Conservation (phyloP, 2,329 filamentous ascomycete species). For the Phoma sp. region DNA sequence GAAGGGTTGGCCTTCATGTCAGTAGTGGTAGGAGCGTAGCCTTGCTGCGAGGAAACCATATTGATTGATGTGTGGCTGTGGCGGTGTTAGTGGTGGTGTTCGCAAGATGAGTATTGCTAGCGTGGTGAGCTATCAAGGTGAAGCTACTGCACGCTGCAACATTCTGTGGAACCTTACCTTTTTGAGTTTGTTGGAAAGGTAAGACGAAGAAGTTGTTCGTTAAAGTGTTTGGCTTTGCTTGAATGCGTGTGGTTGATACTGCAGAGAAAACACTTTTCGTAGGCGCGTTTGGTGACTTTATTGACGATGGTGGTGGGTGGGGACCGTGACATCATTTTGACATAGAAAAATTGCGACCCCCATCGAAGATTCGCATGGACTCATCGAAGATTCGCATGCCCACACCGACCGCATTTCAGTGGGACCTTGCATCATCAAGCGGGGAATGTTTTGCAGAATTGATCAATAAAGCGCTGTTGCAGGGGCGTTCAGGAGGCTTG, state of each 20-base stretch:
- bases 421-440: slow-evolving; percentile 19
- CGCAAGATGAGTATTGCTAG: background rate
- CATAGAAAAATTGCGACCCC: slow-evolving; percentile 11
- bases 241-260: slow-evolving; percentile 1
- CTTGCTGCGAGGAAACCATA: slow-evolving; percentile 39
- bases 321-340: slow-evolving; percentile 22
- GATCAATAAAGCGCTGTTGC: slow-evolving; percentile 3
- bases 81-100: slow-evolving; percentile 9
- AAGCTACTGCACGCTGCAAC: background rate
- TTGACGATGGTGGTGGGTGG: slow-evolving; percentile 1
- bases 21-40: slow-evolving; percentile 26
- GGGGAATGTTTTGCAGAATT: slow-evolving; percentile 9
- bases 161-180: slow-evolving; percentile 5
- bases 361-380: slow-evolving; percentile 22
- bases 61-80: slow-evolving; percentile 10
- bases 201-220: background rate
- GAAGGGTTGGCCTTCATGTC: slow-evolving; percentile 48
- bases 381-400: slow-evolving; percentile 21
- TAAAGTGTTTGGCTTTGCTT: background rate
- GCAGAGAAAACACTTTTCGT: background rate
- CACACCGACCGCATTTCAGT: slow-evolving; percentile 8
- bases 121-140: background rate
- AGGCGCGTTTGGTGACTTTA: slow-evolving; percentile 8
- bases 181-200: background rate
- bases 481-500: slow-evolving; percentile 7